These are phyloP conservation scores for Pseudohyphozyma bogoriensis DNA, from an alignment of 768 basidiomycete species.

Conservation along the genomic window DNA sequence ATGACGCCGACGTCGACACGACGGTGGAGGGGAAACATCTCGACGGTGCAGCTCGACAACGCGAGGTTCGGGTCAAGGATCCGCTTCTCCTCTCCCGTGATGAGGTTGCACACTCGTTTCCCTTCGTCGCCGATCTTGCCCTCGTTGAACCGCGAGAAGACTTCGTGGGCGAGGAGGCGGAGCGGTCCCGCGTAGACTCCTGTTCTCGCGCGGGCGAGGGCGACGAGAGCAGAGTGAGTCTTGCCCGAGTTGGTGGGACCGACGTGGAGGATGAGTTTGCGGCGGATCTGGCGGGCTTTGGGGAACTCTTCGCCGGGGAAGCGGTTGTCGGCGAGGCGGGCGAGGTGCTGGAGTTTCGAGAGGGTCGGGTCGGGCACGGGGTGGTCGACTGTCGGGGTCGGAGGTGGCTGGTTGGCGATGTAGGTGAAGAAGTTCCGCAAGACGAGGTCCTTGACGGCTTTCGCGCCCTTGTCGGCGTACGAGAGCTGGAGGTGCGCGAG, in stretches of 20 bases:
- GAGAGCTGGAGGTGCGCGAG: too few relatives aligned
- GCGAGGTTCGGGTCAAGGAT: conserved; percentile 51
- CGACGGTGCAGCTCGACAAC: conserved; percentile 77
- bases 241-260: conserved; percentile 98
- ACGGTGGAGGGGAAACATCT: conserved; percentile 57
- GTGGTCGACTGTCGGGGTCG: background rate
- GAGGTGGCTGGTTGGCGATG: conserved; percentile 1
- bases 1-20: conserved; percentile 71
- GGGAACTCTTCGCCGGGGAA: conserved; percentile 31
- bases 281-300: conserved; percentile 50
- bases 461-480: background rate
- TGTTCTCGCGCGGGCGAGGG: conserved; percentile 59
- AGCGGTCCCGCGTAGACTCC: conserved; percentile 89
- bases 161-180: conserved; percentile 86
- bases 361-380: conserved; percentile 8
- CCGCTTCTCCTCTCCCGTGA: conserved; percentile 84
- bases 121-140: conserved; percentile 77
- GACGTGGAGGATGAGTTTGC: conserved; percentile 87
- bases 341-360: conserved; percentile 19
- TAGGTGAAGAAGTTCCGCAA: conserved; percentile 17
- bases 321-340: conserved; percentile 15
- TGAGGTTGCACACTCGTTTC: conserved; percentile 60
- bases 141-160: conserved; percentile 79
- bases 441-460: conserved; percentile 6
- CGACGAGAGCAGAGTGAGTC: conserved; percentile 83